Percentiles rank a stretch among this genome's conserved stretches.
These are phyloP conservation scores for Nitzschia sp. DNA, from an alignment of 108 stramenopile genomes.

Conservation along the genomic window DNA sequence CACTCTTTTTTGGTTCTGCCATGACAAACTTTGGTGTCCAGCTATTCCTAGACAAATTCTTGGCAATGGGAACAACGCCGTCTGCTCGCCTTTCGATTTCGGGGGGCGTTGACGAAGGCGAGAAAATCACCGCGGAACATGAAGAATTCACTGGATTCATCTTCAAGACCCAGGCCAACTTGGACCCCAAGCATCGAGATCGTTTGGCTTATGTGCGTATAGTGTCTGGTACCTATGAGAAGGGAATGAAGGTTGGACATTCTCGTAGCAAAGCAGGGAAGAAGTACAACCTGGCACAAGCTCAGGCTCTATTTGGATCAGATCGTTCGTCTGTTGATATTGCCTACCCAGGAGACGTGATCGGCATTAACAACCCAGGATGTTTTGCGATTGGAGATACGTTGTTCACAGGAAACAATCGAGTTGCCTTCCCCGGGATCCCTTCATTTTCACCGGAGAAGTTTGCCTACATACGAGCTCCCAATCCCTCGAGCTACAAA, in stretches of 20 bases:
- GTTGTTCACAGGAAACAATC: constrained; percentile 70
- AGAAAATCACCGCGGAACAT: constrained; percentile 68
- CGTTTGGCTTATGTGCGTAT: constrained; percentile 92
- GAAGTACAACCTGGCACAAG: constrained; percentile 91
- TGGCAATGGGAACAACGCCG: constrained; percentile 79
- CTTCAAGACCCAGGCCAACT: constrained; percentile 97
- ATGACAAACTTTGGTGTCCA: constrained; percentile 97
- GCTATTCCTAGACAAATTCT: constrained; percentile 86
- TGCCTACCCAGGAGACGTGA: constrained; percentile 96
- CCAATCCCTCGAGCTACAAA: constrained; percentile 92
- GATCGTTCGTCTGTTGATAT: constrained; percentile 86
- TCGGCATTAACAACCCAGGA: constrained; percentile 97
- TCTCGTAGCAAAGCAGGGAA: constrained; percentile 81
- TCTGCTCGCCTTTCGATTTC: constrained; percentile 44
- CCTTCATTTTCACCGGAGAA: constrained; percentile 94
- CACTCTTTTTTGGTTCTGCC: constrained; percentile 94
- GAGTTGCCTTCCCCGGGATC: constrained; percentile 90
- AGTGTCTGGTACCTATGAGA: constrained; percentile 87
- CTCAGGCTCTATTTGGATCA: constrained; percentile 92
- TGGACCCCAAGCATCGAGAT: constrained; percentile 96
- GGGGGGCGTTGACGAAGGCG: constrained; percentile 45
- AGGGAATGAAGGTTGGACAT: constrained; percentile 94
- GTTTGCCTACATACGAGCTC: constrained; percentile 90
- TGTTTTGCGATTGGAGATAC: constrained; percentile 90
- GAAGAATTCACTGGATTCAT: constrained; percentile 94